phyloP scores from a whole-genome alignment of 2,329 filamentous ascomycete genomes.

The Alternaria sp. region DNA sequence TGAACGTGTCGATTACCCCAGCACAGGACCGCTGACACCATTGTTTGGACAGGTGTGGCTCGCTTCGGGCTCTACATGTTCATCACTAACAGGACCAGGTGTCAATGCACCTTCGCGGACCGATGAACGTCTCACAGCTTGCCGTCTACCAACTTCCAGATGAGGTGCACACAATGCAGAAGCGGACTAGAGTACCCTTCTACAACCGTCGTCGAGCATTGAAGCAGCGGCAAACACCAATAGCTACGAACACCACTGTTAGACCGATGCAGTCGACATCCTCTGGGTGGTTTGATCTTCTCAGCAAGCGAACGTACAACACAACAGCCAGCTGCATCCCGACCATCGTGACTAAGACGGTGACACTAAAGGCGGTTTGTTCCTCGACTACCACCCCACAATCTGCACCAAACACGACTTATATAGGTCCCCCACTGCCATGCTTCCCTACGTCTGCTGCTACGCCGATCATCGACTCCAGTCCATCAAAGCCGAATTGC shows the following conservation, averaged over 20 bases:
- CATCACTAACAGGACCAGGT: conserved; percentile 60
- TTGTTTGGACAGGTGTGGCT: conserved; percentile 71
- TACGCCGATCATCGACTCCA: background rate
- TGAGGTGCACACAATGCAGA: conserved; percentile 27
- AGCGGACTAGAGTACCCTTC: conserved; percentile 30
- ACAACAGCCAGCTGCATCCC: conserved; percentile 16
- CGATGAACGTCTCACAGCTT: conserved; percentile 70
- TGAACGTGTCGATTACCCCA: conserved; percentile 62
- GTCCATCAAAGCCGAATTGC: background rate
- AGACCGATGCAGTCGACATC: background rate
- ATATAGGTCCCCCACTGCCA: conserved; percentile 16
- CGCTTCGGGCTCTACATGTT: background rate
- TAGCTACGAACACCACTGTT: background rate
- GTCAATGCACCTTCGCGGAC: conserved; percentile 76
- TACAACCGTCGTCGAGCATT: conserved; percentile 26
- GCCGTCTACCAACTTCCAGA: conserved; percentile 69
- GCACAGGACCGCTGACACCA: conserved; percentile 70
- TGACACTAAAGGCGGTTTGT: conserved; percentile 25
- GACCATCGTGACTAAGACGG: conserved; percentile 23
- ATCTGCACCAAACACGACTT: conserved; percentile 13
- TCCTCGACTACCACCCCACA: background rate
- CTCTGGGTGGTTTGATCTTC: background rate
- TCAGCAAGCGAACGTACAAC: conserved; percentile 16
- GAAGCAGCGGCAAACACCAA: conserved; percentile 8
- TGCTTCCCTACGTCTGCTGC: conserved; percentile 18